Evolutionary conservation across 2,329 filamentous ascomycete genomes (phyloP).

Genomic region (Fusarium caatingaense): DNA sequence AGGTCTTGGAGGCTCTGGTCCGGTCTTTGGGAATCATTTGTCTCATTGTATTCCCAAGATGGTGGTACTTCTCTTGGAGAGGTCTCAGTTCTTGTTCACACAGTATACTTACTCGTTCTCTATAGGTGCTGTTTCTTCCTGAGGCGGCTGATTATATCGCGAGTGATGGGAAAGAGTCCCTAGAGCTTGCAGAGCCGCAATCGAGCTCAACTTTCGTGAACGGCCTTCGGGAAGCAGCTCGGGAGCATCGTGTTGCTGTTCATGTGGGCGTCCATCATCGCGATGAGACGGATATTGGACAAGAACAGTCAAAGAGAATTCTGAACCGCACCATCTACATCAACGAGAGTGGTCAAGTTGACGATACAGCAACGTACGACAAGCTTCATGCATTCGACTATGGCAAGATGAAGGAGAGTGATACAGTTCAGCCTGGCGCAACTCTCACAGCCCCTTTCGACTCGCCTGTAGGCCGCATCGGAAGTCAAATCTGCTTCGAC

Average conservation of each 20-base stretch:
- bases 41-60: constrained; percentile 17
- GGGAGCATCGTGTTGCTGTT: constrained; percentile 72
- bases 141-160: constrained; percentile 93
- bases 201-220: constrained; percentile 77
- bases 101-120: constrained; percentile 38
- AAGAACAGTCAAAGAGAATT: constrained; percentile 49
- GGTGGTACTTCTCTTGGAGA: constrained; percentile 26
- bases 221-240: constrained; percentile 77
- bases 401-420: constrained; percentile 60
- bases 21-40: constrained; percentile 5
- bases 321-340: constrained; percentile 68
- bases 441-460: constrained; percentile 75
- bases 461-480: constrained; percentile 79
- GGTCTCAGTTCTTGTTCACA: constrained; percentile 25
- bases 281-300: constrained; percentile 44
- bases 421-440: constrained; percentile 74
- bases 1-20: background rate
- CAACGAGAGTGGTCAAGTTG: constrained; percentile 56
- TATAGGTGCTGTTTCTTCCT: constrained; percentile 84
- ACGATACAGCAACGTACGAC: constrained; percentile 70
- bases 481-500: constrained; percentile 90
- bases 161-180: constrained; percentile 72
- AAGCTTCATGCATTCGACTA: constrained; percentile 93
- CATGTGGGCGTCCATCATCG: constrained; percentile 91
- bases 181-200: constrained; percentile 76